These are phyloP conservation scores for Gossypium trilobum DNA, from an alignment of 441 rosid genomes.

Conservation along the genomic window DNA sequence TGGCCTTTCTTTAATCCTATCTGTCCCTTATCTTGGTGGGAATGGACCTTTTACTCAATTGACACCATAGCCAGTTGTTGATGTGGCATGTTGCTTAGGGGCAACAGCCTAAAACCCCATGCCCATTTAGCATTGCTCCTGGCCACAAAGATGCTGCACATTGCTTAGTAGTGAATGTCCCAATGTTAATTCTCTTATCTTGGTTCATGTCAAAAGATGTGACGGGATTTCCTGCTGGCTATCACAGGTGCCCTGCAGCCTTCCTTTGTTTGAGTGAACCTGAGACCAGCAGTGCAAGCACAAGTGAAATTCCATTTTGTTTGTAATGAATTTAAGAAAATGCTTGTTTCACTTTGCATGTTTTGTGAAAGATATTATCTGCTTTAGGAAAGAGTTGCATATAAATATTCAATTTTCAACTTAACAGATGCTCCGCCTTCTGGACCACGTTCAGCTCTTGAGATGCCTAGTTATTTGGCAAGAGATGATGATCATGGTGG, in stretches of 20 bases:
- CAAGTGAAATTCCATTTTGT: not conserved
- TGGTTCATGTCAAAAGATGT: not conserved
- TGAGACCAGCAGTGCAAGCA: not conserved
- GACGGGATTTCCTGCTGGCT: not conserved
- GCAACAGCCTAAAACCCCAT: not conserved
- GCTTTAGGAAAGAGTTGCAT: not conserved
- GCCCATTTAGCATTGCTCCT: not conserved
- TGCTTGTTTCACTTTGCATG: not conserved
- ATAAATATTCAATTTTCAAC: not conserved
- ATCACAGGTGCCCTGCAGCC: not conserved
- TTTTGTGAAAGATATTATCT: not conserved
- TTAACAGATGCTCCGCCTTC: conserved; percentile 20
- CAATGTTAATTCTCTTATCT: not conserved
- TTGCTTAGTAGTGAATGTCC: not conserved
- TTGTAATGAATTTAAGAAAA: not conserved
- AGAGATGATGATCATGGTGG: conserved; percentile 50
- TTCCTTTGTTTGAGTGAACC: not conserved
- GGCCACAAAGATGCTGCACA: not conserved
- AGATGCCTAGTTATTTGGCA: conserved; percentile 39
- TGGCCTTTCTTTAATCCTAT: not conserved
- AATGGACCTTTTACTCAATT: not conserved
- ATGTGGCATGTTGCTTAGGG: not conserved
- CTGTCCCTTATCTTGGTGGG: not conserved
- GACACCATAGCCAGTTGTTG: not conserved
- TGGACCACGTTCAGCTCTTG: conserved; percentile 31